Percentiles rank a stretch among this genome's conserved stretches.
phyloP scores from a whole-genome alignment of 2,329 filamentous ascomycete species.

The Hypoxylon sp. region DNA sequence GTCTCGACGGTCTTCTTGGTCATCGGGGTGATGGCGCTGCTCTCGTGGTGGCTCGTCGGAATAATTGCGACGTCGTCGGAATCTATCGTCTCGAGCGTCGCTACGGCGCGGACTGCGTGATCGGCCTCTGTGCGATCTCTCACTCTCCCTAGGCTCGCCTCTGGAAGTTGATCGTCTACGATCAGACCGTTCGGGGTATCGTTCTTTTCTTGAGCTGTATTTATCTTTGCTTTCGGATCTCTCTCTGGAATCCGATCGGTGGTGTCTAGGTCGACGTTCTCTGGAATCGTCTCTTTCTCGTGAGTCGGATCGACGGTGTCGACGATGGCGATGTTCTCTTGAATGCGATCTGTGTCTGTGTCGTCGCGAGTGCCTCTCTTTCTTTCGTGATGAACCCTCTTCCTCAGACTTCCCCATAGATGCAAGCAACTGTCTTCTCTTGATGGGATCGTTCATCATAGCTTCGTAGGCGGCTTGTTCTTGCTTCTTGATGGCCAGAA shows the following conservation, averaged over 20 bases:
- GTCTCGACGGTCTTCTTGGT: slow-evolving; percentile 41
- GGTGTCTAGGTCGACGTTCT: slow-evolving; percentile 52
- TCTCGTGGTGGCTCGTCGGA: slow-evolving; percentile 39
- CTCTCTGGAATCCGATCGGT: slow-evolving; percentile 57
- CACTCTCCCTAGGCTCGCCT: slow-evolving; percentile 30
- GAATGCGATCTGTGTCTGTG: slow-evolving; percentile 50
- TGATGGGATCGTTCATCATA: slow-evolving; percentile 80
- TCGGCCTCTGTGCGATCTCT: slow-evolving; percentile 42
- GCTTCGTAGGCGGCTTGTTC: slow-evolving; percentile 83
- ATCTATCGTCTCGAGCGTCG: slow-evolving; percentile 44
- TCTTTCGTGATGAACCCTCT: slow-evolving; percentile 48
- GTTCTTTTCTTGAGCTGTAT: slow-evolving; percentile 46
- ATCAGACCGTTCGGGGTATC: slow-evolving; percentile 34
- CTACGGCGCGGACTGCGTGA: slow-evolving; percentile 46
- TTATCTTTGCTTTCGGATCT: slow-evolving; percentile 50
- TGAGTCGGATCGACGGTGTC: slow-evolving; percentile 52
- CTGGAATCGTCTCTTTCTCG: slow-evolving; percentile 52
- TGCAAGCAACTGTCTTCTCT: slow-evolving; percentile 71
- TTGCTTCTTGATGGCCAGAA: slow-evolving; percentile 91
- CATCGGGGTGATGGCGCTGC: slow-evolving; percentile 35
- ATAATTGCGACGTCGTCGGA: slow-evolving; percentile 46
- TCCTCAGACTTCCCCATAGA: slow-evolving; percentile 66
- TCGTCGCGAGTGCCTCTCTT: slow-evolving; percentile 54
- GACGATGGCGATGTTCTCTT: slow-evolving; percentile 50
- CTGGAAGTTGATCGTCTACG: slow-evolving; percentile 36